A percentile compares a stretch with the other conserved stretches of the same genome.
Evolutionary conservation across 2,329 filamentous ascomycete genomes (phyloP).

Genomic region (Penicillium sp.): DNA sequence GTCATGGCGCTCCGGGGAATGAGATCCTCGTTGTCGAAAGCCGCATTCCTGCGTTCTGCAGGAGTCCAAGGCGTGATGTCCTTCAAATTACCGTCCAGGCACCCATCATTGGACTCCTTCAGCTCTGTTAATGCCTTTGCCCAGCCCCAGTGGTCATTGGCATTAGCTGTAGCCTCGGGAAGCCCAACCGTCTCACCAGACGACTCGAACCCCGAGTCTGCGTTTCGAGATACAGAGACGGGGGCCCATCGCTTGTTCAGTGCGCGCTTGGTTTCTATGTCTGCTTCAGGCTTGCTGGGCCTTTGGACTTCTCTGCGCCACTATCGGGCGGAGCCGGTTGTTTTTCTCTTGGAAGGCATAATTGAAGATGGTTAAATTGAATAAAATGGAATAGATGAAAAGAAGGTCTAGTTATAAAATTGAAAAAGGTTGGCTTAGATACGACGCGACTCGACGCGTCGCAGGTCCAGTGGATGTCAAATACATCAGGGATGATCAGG

Average conservation of each 20-base stretch:
- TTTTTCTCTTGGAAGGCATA: background rate
- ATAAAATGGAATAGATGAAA: background rate
- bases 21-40: slow-evolving; percentile 39
- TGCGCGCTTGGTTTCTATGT: background rate
- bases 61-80: slow-evolving; percentile 39
- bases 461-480: background rate
- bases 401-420: too few species aligned
- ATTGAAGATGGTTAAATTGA: background rate
- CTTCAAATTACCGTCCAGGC: slow-evolving; percentile 39
- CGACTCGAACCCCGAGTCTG: slow-evolving; percentile 8
- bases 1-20: slow-evolving; percentile 32
- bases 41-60: slow-evolving; percentile 32
- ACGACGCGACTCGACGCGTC: background rate
- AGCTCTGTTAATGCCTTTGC: background rate
- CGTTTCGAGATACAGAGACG: background rate
- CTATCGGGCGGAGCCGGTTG: background rate
- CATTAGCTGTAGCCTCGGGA: slow-evolving; percentile 14
- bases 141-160: slow-evolving; percentile 11
- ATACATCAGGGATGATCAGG: background rate
- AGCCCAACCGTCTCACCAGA: slow-evolving; percentile 18
- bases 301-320: background rate
- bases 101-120: background rate
- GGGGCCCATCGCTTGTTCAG: background rate
- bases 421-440: background rate
- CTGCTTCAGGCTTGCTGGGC: background rate